Base-by-base conservation (phyloP, 148 eudicot species). In the Chenopodium album region DNA sequence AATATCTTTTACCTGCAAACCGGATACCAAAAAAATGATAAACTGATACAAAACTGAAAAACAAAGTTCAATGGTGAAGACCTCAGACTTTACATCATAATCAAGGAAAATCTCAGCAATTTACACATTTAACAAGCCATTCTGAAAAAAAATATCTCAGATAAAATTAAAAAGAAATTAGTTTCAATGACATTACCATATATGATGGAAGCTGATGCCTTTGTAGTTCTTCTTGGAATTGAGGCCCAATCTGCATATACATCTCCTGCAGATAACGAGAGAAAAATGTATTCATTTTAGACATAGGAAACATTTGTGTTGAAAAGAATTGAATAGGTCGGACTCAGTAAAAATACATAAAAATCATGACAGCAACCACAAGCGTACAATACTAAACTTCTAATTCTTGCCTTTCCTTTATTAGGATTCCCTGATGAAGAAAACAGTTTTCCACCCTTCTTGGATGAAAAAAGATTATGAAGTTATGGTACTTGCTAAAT, bases 201-300 rank as follows among this genome's bases (percentile, higher is more conserved):
- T 94, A 84, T 7, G 90, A 81, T 3, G 99, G 97, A 84, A 96
- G 92, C 77, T 92, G 90, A 81, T 96, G 90, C 41, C 98, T 90
- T 79, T 89, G 92, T 77, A 96, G 92, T 82, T 96, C 99, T 65
- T 96, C 99, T 76, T 86, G 94, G 75, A 96, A 94, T 80, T 94
- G 99, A 48, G 94, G 88, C 83, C 99, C 99, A 85, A 86, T 92
- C 80, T 96, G 95, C 59, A 88, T 81, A 82, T 96, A 94, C 98
- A 96, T 96, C 90, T 94, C 98, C 99, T 96, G 92, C 10, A 62
- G 66, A 62, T 2, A 50, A 64, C 46, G 68, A 82, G 62, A 66
- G 68, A 87, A 59, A 12, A 5, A 22, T 63, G 16, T 9, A 65
- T 32, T 7, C 20, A 48, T 66, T 22, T 48, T 47, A 76, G 56